phyloP scores from a whole-genome alignment of 1,284 basidiomycete genomes.

The Fomes fomentarius region DNA sequence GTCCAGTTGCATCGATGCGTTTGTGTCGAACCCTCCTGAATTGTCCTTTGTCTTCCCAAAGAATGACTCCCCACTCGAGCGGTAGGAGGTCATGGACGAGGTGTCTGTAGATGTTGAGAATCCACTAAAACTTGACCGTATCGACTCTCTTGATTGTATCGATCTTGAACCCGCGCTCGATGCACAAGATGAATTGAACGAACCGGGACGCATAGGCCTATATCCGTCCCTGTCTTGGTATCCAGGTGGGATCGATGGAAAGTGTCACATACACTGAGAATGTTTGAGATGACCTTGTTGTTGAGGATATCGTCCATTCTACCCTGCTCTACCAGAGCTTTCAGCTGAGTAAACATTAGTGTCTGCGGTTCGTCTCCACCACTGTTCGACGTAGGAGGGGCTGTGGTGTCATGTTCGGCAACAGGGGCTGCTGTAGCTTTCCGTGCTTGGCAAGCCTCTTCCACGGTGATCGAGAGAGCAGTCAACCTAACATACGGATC shows the following conservation, averaged over 20 bases:
- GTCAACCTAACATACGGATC: slow-evolving; percentile 16
- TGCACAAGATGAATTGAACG: no score
- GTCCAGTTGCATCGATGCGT: no score
- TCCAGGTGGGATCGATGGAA: neutral
- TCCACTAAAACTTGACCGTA: no score
- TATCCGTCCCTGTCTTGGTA: no score
- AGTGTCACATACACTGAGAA: slow-evolving; percentile 55
- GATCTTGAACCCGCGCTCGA: no score
- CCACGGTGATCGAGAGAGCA: slow-evolving; percentile 28
- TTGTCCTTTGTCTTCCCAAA: no score
- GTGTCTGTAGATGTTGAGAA: no score
- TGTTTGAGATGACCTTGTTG: slow-evolving; percentile 68
- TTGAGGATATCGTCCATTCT: slow-evolving; percentile 75
- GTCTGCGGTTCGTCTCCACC: slow-evolving; percentile 37
- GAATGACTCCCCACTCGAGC: no score
- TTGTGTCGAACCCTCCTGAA: no score
- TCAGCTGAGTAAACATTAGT: slow-evolving; percentile 68
- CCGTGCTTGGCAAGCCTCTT: slow-evolving; percentile 23
- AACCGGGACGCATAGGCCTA: no score
- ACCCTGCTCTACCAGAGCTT: slow-evolving; percentile 70
- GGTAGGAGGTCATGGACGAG: no score
- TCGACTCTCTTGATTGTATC: no score
- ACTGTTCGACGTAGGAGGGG: neutral
- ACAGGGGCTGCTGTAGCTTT: neutral
- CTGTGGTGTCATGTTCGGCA: neutral